phyloP scores from a whole-genome alignment of 306 rosid species.

The Styphnolobium japonicum region DNA sequence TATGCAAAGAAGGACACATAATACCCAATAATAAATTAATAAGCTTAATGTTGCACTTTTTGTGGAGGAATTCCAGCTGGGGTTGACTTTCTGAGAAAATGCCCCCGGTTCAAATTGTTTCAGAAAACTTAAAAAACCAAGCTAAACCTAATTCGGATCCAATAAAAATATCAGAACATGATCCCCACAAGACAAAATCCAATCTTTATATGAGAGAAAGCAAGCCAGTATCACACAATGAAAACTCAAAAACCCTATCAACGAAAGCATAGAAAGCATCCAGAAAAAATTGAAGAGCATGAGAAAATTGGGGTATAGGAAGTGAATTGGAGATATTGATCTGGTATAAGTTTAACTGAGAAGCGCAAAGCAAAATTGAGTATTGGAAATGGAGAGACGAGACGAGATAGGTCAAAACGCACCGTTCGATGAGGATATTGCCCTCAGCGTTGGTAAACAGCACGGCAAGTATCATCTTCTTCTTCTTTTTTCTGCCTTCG shows the following conservation, averaged over 20 bases:
- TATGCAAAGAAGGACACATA: not conserved
- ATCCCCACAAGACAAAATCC: not conserved
- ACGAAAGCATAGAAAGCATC: too few relatives aligned
- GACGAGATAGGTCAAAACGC: slow-evolving; percentile 29
- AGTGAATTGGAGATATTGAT: not conserved
- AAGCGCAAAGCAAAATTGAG: not conserved
- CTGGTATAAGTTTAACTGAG: not conserved
- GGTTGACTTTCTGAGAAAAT: not conserved
- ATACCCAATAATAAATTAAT: not conserved
- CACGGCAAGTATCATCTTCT: slow-evolving; percentile 68
- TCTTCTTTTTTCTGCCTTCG: not conserved
- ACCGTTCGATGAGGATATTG: slow-evolving; percentile 86
- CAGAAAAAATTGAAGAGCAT: too few relatives aligned
- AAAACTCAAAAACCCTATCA: too few relatives aligned
- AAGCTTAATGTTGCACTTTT: not conserved
- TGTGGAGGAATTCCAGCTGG: not conserved
- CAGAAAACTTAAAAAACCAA: not conserved
- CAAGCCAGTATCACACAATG: too few relatives aligned
- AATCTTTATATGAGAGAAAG: not conserved
- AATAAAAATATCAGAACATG: not conserved
- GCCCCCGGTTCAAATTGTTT: not conserved
- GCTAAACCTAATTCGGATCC: slow-evolving; percentile 5
- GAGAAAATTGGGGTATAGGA: not conserved
- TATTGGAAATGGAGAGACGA: slow-evolving; percentile 7
- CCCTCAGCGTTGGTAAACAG: slow-evolving; percentile 72